Percentiles rank a stretch among this genome's conserved stretches.
Evolutionary conservation across 371 early-diverging fungal species (phyloP).

Genomic region (Lichtheimia corymbifera): DNA sequence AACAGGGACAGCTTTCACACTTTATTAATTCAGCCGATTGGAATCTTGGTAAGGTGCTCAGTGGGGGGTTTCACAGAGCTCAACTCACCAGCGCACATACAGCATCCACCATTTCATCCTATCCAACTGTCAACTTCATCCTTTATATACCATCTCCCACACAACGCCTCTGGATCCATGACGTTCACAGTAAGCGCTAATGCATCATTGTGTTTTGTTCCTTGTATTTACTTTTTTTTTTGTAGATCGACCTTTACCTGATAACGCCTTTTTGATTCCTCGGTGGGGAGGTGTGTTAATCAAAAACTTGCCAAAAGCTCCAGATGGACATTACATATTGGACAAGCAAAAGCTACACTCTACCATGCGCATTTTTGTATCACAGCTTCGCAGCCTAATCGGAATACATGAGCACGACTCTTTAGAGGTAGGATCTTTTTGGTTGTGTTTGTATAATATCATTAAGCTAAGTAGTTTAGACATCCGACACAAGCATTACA

Average conservation of each 20-base stretch:
- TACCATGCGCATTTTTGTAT: slow-evolving; percentile 74
- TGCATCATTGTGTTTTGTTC: background rate
- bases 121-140: slow-evolving; percentile 86
- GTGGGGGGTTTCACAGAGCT: too few relatives aligned
- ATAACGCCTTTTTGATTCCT: slow-evolving; percentile 87
- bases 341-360: slow-evolving; percentile 63
- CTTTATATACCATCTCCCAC: slow-evolving; percentile 75
- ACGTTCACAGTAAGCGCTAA: slow-evolving; percentile 40
- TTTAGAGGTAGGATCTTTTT: slow-evolving; percentile 1
- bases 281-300: slow-evolving; percentile 93
- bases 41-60: slow-evolving; percentile 66
- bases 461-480: background rate
- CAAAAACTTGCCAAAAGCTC: slow-evolving; percentile 51
- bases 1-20: slow-evolving; percentile 65
- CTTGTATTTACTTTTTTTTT: background rate
- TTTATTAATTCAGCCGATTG: slow-evolving; percentile 92
- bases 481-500: slow-evolving; percentile 14
- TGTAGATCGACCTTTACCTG: slow-evolving; percentile 36
- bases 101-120: slow-evolving; percentile 82
- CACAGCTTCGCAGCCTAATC: slow-evolving; percentile 79
- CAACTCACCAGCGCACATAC: background rate
- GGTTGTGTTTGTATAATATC: background rate
- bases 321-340: slow-evolving; percentile 24
- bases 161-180: slow-evolving; percentile 65
- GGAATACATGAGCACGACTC: slow-evolving; percentile 64